These are phyloP conservation scores for Eustoma russellianum DNA, from an alignment of 257 asterid genomes.

Conservation along the genomic window DNA sequence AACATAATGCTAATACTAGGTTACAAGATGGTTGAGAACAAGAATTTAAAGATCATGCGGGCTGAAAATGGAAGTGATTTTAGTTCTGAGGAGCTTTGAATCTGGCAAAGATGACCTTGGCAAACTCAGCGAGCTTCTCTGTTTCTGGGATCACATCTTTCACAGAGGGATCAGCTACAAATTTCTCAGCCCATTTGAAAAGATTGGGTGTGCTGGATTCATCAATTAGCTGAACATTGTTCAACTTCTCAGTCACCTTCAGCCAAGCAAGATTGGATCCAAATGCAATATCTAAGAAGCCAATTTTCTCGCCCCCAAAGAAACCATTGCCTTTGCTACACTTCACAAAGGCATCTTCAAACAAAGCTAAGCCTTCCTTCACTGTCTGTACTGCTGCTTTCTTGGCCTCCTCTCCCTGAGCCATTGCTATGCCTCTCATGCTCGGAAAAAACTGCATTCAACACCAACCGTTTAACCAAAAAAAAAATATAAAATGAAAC, in stretches of 20 bases:
- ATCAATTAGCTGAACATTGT: slow-evolving; percentile 26
- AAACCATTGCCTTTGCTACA: slow-evolving; percentile 41
- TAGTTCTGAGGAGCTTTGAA: background rate
- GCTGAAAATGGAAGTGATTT: background rate
- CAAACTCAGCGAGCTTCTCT: slow-evolving; percentile 35
- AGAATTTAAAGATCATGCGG: no score
- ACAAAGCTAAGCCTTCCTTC: slow-evolving; percentile 26
- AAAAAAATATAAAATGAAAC: no score
- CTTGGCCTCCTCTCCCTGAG: slow-evolving; percentile 33
- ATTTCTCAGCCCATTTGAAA: slow-evolving; percentile 40
- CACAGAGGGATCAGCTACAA: slow-evolving; percentile 22
- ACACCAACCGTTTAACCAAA: slow-evolving; percentile 5
- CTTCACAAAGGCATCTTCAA: slow-evolving; percentile 47
- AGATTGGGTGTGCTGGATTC: slow-evolving; percentile 35
- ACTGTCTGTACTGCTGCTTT: slow-evolving; percentile 12
- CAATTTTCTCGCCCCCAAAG: slow-evolving; percentile 48
- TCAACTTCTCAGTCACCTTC: slow-evolving; percentile 18
- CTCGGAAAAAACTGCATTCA: slow-evolving; percentile 49
- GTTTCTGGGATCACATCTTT: slow-evolving; percentile 46
- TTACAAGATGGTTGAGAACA: no score
- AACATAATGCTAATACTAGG: no score
- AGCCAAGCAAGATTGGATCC: slow-evolving; percentile 50
- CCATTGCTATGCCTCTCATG: slow-evolving; percentile 21
- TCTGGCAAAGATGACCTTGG: slow-evolving; percentile 15
- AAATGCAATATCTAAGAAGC: slow-evolving; percentile 46